A percentile compares a stretch with the other conserved stretches of the same genome.
phyloP scores from a whole-genome alignment of 2,329 filamentous ascomycete genomes.

The Chrysoporthe cubensis region DNA sequence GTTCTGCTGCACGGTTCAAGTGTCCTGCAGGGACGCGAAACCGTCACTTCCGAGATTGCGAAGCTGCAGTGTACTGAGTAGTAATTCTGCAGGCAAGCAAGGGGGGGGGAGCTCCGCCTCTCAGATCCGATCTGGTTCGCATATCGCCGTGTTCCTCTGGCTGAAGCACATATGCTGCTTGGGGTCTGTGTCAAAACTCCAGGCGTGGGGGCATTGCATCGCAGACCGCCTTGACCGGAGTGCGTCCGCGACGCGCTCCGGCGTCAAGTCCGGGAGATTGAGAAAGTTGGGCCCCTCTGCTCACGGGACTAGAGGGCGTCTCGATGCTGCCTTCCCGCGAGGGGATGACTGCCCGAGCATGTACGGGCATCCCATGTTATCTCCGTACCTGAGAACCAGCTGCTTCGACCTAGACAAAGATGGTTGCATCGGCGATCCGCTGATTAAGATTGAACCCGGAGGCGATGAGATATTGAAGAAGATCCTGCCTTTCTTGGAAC shows the following conservation, averaged over 20 bases:
- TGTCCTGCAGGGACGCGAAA: slow-evolving; percentile 18
- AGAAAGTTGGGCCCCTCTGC: not conserved
- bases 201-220: not conserved
- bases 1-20: not conserved
- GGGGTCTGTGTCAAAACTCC: slow-evolving; percentile 10
- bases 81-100: not conserved
- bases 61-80: not conserved
- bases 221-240: not conserved
- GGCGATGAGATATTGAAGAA: slow-evolving; percentile 2
- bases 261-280: not conserved
- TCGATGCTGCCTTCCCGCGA: slow-evolving; percentile 12
- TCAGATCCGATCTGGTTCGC: not conserved
- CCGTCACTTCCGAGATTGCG: slow-evolving; percentile 1
- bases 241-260: not conserved
- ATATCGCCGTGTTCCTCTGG: slow-evolving; percentile 5
- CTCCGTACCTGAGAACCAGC: not conserved
- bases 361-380: not conserved
- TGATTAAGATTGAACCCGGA: slow-evolving; percentile 1
- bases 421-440: slow-evolving; percentile 11
- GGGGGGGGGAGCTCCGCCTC: not conserved
- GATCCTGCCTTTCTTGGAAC: slow-evolving; percentile 11
- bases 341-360: slow-evolving; percentile 5
- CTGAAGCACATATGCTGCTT: not conserved
- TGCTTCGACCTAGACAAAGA: not conserved
- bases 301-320: not conserved